Conservation (phyloP, 371 early-diverging fungal species). For the Lichtheimia ornata region DNA sequence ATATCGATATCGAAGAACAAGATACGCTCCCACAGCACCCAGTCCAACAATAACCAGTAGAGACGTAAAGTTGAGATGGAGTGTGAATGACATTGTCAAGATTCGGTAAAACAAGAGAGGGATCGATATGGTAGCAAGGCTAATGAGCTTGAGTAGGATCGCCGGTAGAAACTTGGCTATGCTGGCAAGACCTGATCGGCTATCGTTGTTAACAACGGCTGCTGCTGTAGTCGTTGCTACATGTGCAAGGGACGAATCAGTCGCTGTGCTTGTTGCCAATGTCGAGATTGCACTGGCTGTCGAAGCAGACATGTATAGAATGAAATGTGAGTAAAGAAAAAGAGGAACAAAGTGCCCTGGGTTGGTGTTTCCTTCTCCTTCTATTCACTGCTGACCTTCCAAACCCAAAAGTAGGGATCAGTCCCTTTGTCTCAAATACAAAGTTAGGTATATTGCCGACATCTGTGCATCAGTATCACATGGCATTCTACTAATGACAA, state of each 20-base stretch:
- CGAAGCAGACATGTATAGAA: background rate
- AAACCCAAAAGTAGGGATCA: background rate
- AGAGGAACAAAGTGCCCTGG: background rate
- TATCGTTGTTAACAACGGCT: background rate
- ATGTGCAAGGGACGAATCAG: background rate
- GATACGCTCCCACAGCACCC: constrained; percentile 43
- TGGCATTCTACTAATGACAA: background rate
- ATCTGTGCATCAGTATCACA: background rate
- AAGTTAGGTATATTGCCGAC: background rate
- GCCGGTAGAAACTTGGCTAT: constrained; percentile 41
- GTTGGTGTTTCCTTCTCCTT: background rate
- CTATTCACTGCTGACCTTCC: background rate
- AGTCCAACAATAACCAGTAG: constrained; percentile 50
- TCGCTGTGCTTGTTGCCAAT: no score
- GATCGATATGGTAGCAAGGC: constrained; percentile 60
- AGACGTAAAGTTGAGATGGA: constrained; percentile 66
- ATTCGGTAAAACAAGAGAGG: constrained; percentile 60
- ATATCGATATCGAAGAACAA: constrained; percentile 71
- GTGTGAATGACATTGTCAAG: constrained; percentile 69
- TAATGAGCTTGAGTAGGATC: constrained; percentile 46
- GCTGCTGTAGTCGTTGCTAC: background rate
- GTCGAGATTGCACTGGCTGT: no score
- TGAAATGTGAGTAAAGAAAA: background rate
- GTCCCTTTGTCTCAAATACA: background rate
- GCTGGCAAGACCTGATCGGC: constrained; percentile 16